These are phyloP conservation scores for Leishmania arabica DNA, from an alignment of 208 protist genomes.

Conservation along the genomic window DNA sequence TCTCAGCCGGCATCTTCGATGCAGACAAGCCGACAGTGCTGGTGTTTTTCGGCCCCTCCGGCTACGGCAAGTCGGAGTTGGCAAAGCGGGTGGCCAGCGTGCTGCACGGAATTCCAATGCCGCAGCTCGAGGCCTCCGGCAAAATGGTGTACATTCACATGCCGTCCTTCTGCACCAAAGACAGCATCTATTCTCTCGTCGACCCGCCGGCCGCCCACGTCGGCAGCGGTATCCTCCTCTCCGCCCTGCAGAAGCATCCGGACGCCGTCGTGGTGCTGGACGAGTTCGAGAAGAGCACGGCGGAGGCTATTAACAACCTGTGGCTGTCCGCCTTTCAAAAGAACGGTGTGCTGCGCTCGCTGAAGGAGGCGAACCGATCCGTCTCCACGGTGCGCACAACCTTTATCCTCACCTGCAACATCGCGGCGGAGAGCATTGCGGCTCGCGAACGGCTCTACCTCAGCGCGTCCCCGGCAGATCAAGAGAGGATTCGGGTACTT, in stretches of 20 bases:
- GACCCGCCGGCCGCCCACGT: slow-evolving; percentile 86
- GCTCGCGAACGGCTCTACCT: slow-evolving; percentile 43
- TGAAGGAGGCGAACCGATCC: slow-evolving; percentile 72
- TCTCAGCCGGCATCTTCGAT: slow-evolving; percentile 63
- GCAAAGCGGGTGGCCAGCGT: slow-evolving; percentile 65
- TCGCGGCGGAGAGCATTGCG: slow-evolving; percentile 56
- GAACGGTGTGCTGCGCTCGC: slow-evolving; percentile 78
- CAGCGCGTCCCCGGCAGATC: slow-evolving; percentile 32
- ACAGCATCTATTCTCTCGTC: slow-evolving; percentile 89
- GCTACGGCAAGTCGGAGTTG: slow-evolving; percentile 86
- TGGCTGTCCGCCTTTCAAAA: slow-evolving; percentile 91
- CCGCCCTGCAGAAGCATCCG: slow-evolving; percentile 57
- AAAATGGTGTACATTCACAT: slow-evolving; percentile 87
- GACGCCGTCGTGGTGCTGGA: slow-evolving; percentile 87
- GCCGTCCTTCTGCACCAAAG: slow-evolving; percentile 83
- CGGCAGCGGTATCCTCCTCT: slow-evolving; percentile 81
- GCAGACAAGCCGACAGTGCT: slow-evolving; percentile 80
- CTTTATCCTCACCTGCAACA: slow-evolving; percentile 89
- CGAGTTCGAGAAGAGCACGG: slow-evolving; percentile 88
- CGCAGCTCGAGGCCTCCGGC: slow-evolving; percentile 55
- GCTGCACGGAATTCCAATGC: slow-evolving; percentile 50
- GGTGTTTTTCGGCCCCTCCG: slow-evolving; percentile 84
- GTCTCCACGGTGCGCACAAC: slow-evolving; percentile 75
- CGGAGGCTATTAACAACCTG: slow-evolving; percentile 80
- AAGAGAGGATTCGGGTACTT: slow-evolving; percentile 36